Conservation (phyloP, 2,329 filamentous ascomycete genomes). For the Sclerotinia glacialis region DNA sequence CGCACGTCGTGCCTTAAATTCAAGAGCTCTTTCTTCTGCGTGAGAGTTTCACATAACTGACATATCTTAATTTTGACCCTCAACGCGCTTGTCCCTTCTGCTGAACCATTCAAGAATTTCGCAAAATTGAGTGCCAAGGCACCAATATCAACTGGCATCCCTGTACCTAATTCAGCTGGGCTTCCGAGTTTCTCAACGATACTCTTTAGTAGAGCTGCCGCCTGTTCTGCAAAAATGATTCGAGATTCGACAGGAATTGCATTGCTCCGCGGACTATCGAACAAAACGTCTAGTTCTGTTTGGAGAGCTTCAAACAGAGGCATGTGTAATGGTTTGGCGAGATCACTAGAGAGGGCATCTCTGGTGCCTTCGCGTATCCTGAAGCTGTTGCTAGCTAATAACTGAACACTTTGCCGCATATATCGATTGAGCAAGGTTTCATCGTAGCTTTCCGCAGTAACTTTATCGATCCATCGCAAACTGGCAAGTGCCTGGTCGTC, state of each 20-base stretch:
- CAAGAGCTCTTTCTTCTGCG: conserved; percentile 63
- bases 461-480: conserved; percentile 58
- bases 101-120: conserved; percentile 60
- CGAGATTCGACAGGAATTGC: conserved; percentile 57
- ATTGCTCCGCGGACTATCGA: conserved; percentile 52
- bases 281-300: conserved; percentile 60
- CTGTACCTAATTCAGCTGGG: conserved; percentile 59
- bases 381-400: conserved; percentile 62
- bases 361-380: conserved; percentile 64
- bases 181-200: conserved; percentile 64
- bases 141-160: conserved; percentile 62
- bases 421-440: conserved; percentile 60
- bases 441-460: conserved; percentile 57
- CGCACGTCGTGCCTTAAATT: conserved; percentile 67
- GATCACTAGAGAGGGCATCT: conserved; percentile 63
- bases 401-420: conserved; percentile 61
- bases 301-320: conserved; percentile 64
- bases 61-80: conserved; percentile 68
- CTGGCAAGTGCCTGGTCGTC: conserved; percentile 58
- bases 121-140: conserved; percentile 63
- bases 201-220: conserved; percentile 59
- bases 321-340: conserved; percentile 59
- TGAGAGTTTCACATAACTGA: conserved; percentile 63
- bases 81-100: conserved; percentile 55
- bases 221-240: conserved; percentile 65